Percentiles rank a stretch among this genome's conserved stretches.
These are phyloP conservation scores for Cinnamomum chago DNA, from an alignment of 164 flowering plant species.

Conservation along the genomic window DNA sequence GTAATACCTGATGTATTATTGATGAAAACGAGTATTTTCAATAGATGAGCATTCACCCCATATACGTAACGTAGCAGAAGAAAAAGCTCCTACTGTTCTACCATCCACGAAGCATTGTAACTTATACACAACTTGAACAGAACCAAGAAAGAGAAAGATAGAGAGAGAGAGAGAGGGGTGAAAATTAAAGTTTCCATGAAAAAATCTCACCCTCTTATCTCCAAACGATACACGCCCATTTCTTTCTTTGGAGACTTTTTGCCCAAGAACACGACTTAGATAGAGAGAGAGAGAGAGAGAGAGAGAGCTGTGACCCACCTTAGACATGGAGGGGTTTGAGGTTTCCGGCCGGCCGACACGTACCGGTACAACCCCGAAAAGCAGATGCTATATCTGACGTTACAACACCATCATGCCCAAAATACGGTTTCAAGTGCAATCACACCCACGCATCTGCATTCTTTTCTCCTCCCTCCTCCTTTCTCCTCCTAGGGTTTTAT, in stretches of 20 bases:
- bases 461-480: background rate
- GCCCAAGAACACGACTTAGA: background rate
- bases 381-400: background rate
- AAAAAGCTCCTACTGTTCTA: background rate
- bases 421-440: background rate
- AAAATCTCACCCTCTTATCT: background rate
- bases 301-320: background rate
- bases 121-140: too few relatives aligned
- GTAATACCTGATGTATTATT: too few relatives aligned
- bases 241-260: background rate
- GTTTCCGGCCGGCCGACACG: conserved; percentile 1
- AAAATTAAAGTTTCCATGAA: background rate
- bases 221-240: background rate
- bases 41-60: too few relatives aligned
- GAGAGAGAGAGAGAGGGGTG: background rate
- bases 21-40: too few relatives aligned
- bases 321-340: background rate
- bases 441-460: background rate
- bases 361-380: background rate
- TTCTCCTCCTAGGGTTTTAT: background rate
- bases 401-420: background rate
- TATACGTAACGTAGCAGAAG: background rate
- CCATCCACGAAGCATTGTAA: too few relatives aligned
- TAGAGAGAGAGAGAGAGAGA: too few relatives aligned
- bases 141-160: background rate